A percentile compares a stretch with the other conserved stretches of the same genome.
Conservation (phyloP, 805 yeast genomes). For the Barnettozyma populi region DNA sequence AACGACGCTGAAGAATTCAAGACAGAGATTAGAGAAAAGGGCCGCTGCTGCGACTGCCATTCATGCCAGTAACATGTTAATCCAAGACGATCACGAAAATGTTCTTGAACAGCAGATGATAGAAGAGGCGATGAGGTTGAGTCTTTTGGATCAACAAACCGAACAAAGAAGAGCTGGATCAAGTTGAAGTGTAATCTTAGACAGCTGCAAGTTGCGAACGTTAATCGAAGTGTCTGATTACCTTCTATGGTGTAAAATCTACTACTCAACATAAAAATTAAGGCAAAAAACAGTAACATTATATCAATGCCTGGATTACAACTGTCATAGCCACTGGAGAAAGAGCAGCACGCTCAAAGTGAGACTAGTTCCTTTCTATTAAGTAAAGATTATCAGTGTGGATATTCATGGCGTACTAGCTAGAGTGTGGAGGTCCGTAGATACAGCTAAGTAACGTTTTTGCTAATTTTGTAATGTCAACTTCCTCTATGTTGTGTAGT, state of each 20-base stretch:
- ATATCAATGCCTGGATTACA: no score
- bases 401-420: no score
- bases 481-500: no score
- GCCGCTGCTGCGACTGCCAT: slow-evolving; percentile 94
- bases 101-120: slow-evolving; percentile 73
- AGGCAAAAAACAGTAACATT: no score
- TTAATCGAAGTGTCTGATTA: neutral
- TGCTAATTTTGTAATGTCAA: no score
- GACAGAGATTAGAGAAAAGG: slow-evolving; percentile 71
- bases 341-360: no score
- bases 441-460: no score
- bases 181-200: neutral
- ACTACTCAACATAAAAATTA: neutral
- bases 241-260: no score
- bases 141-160: slow-evolving; percentile 65
- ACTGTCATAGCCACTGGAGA: no score
- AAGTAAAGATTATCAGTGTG: no score
- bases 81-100: slow-evolving; percentile 31
- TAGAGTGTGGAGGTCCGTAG: no score
- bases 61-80: slow-evolving; percentile 77
- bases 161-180: slow-evolving; percentile 32
- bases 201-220: neutral
- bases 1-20: slow-evolving; percentile 60
- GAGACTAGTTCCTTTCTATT: no score
- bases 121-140: slow-evolving; percentile 74